phyloP scores from a whole-genome alignment of 495 filamentous ascomycete genomes.

The Aspergillus campestris region DNA sequence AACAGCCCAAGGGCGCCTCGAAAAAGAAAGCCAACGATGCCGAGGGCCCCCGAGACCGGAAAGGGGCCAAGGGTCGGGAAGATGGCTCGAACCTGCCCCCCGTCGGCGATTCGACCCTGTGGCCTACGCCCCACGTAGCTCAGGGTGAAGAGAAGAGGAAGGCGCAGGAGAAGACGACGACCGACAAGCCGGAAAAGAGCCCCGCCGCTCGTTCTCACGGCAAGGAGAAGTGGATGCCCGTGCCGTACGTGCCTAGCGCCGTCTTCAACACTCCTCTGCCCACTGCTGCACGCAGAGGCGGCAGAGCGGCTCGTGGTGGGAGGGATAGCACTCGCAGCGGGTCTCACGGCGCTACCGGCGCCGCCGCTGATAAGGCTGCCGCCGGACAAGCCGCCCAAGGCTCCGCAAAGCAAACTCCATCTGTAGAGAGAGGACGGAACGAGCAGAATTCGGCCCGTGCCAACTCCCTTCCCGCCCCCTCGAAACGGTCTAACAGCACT shows the following conservation, averaged over 20 bases:
- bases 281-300: constrained; percentile 51
- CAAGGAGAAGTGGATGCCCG: constrained; percentile 64
- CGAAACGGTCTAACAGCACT: constrained; percentile 30
- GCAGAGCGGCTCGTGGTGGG: constrained; percentile 44
- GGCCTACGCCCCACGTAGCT: constrained; percentile 84
- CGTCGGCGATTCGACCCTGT: constrained; percentile 66
- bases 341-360: constrained; percentile 34
- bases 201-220: constrained; percentile 43
- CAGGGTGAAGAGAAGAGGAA: constrained; percentile 68
- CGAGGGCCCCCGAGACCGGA: constrained; percentile 29
- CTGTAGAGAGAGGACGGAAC: constrained; percentile 31
- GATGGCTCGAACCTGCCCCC: constrained; percentile 42
- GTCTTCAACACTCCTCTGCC: constrained; percentile 78
- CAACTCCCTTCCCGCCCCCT: constrained; percentile 33
- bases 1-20: constrained; percentile 35
- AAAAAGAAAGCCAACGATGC: constrained; percentile 39
- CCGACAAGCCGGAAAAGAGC: constrained; percentile 57
- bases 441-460: constrained; percentile 31
- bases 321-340: constrained; percentile 48
- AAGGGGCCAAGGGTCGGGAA: constrained; percentile 34
- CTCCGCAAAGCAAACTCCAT: constrained; percentile 24
- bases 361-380: constrained; percentile 34
- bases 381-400: constrained; percentile 22
- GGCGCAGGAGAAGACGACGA: constrained; percentile 51
- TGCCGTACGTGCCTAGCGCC: constrained; percentile 67